These are phyloP conservation scores for Amauroascus verrucosus DNA, from an alignment of 2,329 filamentous ascomycete species.

Conservation along the genomic window DNA sequence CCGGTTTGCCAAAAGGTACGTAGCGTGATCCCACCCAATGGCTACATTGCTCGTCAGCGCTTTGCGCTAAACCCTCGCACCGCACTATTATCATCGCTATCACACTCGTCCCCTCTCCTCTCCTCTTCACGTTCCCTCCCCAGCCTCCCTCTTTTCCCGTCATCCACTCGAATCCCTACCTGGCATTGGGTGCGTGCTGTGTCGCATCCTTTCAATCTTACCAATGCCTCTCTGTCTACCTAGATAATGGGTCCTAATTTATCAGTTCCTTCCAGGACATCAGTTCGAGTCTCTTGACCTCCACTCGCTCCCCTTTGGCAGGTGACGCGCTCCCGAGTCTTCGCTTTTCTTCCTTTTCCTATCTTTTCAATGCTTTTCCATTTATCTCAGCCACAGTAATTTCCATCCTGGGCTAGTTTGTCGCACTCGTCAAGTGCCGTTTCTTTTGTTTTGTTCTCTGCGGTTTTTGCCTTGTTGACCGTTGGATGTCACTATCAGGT, in stretches of 20 bases:
- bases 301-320: neutral
- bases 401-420: neutral
- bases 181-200: slow-evolving; percentile 1
- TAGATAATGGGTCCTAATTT: slow-evolving; percentile 2
- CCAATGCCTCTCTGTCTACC: neutral
- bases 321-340: slow-evolving; percentile 9
- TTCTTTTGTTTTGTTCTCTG: slow-evolving; percentile 3
- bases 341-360: slow-evolving; percentile 1
- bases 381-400: neutral
- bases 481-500: slow-evolving; percentile 5
- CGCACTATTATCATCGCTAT: neutral
- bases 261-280: neutral
- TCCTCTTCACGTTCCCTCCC: neutral
- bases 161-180: neutral
- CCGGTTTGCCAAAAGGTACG: neutral
- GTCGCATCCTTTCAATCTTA: neutral
- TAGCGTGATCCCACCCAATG: neutral
- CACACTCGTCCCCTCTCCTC: neutral
- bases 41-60: neutral
- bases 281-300: neutral
- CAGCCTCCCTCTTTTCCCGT: slow-evolving; percentile 9
- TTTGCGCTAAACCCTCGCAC: slow-evolving; percentile 11
- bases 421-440: slow-evolving; percentile 4
- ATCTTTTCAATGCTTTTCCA: neutral
- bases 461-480: neutral